Base-by-base conservation (phyloP, 805 yeast species). In the Debaryomyces tyrocola region DNA sequence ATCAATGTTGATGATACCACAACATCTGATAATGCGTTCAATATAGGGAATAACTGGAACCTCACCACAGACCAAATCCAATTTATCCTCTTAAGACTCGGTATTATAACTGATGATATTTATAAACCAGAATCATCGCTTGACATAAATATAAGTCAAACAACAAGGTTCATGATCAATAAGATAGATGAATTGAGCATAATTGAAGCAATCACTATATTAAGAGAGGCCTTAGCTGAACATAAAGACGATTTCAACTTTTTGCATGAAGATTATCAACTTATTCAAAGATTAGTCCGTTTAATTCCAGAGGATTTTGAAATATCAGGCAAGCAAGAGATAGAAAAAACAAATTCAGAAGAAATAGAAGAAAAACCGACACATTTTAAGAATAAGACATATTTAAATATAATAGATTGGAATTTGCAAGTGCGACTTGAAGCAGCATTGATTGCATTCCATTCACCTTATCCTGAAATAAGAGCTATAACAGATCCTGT, bases 381-480 rank as follows among this genome's bases (percentile, higher is more conserved):
- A 12, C 27, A 40, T 18, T 47, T 46, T 37, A 53, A 53, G 40
- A 52, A 57, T 36, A 58, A 61, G 40, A 44, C 60, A 15, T 64
- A 64, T 40, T 50, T 63, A 27, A 49, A 53, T 24, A 50, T 62
- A 6, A 48, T 54, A 4, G 73, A 69, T 50, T 69, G 74, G 73
- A 52, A 56, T 4, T 53, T 70, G 42, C 73, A 69, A 45, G 59
- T 62, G 8, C 54, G 63, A 43, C 43, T 67, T 14, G 76, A 72
- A 48, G 76, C 77, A 1, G 62, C 67, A 0, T 54, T 72, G 43
- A 61, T 72, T 35, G 67, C 64, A 18, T 70, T 49, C 51, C 70
- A 68, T 56, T 70, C 75, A 0, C 75, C 76, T 2, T 71, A 71
- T 47, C 71, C 74, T 2, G 76, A 70, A 47, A 62, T 69, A 5